Conservation (phyloP, 2,329 filamentous ascomycete genomes). For the Colletotrichum limetticola region DNA sequence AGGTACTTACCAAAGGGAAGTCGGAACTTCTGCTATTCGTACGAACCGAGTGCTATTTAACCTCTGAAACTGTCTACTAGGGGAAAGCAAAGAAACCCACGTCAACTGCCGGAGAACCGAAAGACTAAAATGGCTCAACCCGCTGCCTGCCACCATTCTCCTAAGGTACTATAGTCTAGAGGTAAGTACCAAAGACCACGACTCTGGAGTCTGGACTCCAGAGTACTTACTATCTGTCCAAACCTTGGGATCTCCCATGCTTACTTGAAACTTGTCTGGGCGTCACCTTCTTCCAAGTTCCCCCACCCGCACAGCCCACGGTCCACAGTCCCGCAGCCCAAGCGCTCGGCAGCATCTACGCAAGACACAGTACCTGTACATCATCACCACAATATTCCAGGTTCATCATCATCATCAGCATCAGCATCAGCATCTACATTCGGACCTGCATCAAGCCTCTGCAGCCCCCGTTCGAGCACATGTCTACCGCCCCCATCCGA, state of each 20-base stretch:
- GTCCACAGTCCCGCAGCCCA: background rate
- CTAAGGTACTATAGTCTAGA: no score
- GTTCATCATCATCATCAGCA: background rate
- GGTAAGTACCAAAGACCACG: no score
- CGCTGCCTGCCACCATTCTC: no score
- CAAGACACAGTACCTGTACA: no score
- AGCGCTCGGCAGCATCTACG: background rate
- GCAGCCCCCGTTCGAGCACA: background rate
- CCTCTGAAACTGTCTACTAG: no score
- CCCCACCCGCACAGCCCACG: background rate
- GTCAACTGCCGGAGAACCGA: no score
- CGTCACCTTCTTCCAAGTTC: background rate
- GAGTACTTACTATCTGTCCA: background rate
- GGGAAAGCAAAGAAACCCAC: no score
- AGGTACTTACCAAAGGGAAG: no score
- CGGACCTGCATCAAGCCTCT: background rate
- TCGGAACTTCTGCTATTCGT: no score
- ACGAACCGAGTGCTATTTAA: no score
- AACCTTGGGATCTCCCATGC: constrained; percentile 4
- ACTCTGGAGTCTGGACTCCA: no score
- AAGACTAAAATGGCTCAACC: no score
- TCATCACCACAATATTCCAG: background rate
- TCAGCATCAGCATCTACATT: background rate
- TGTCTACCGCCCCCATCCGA: background rate
- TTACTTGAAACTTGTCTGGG: constrained; percentile 27